Base-by-base conservation (phyloP, 306 rosid species). In the Fragaria vesca region DNA sequence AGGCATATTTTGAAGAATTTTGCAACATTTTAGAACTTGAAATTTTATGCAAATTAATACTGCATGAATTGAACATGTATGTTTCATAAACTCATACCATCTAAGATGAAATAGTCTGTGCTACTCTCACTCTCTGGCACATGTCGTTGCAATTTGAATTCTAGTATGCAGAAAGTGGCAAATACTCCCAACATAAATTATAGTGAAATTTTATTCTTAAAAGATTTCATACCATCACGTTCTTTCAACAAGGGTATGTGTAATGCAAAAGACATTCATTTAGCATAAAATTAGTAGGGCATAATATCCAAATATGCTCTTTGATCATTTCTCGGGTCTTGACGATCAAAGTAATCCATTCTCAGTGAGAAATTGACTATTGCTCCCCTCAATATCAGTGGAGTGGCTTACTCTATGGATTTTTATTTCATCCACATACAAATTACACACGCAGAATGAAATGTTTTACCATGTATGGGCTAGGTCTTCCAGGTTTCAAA, bases 401-500 rank as follows among this genome's bases (percentile, higher is more conserved):
- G 15, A 17, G 46, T 18, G 47, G 7, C 48, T 17, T 34, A 12
- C 8, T 17, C 70, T 18, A 66, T 0, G 21, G 28, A 17, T 18
- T 36, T 17, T 18, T 18, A 36, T 36, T 20, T 66, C 48, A 66
- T 38, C 28, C 28, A 66, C 6, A 47, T 21, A 18, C 32, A 66
- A 69, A 72, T 55, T 30, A 57, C 4, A 51, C 11, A 32, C 15
- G 12, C 32, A 8, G 51, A 55, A 57, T 50, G 24, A 61, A 70
- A 51, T 36, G 66, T 73, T 45, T 77, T 91, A 93, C 99, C 98
- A 86, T 89, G 86, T 80, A 93, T 8, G 89, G 87, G 76, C 88
- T 80, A 32, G 96, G 88, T 82, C 94, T 90, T 84, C 93, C 96
- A 69, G 85, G 85, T 87, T 90, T 91, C 21, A n/a, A 40, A 6